Conservation (phyloP, 805 yeast species). For the Lipomyces lipofer region DNA sequence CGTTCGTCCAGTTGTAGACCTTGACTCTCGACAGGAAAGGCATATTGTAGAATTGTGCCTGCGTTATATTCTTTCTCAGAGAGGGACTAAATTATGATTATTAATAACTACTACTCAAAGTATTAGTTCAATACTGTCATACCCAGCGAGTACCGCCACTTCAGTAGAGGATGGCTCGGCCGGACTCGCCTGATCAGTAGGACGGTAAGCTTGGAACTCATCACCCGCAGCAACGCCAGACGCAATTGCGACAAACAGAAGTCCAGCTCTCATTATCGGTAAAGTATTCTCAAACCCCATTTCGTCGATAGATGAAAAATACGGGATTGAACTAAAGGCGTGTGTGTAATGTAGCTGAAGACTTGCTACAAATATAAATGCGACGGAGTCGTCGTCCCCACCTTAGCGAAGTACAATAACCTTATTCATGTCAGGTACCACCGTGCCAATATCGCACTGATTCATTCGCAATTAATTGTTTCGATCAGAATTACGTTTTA, state of each 20-base stretch:
- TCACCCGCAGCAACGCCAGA: slow-evolving; percentile 20
- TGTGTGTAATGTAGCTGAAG: no score
- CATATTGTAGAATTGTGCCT: slow-evolving; percentile 59
- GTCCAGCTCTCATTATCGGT: background rate
- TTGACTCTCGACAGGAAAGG: slow-evolving; percentile 58
- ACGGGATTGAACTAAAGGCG: no score
- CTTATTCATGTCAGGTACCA: no score
- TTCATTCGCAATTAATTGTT: no score
- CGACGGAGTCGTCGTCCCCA: no score
- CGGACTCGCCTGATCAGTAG: slow-evolving; percentile 11
- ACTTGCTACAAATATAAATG: no score
- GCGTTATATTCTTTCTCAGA: slow-evolving; percentile 19
- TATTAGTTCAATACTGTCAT: background rate
- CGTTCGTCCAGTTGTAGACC: slow-evolving; percentile 76
- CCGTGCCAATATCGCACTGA: no score
- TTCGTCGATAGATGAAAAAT: no score
- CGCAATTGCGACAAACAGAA: slow-evolving; percentile 6
- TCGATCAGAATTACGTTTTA: no score
- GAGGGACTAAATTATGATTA: background rate
- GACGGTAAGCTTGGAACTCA: slow-evolving; percentile 29
- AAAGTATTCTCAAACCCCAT: no score
- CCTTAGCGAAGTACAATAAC: no score
- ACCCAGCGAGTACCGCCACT: slow-evolving; percentile 4
- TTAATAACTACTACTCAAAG: background rate
- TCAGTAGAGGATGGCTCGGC: slow-evolving; percentile 14